phyloP scores from a whole-genome alignment of 352 stramenopile genomes.

The Phytophthora constricta region DNA sequence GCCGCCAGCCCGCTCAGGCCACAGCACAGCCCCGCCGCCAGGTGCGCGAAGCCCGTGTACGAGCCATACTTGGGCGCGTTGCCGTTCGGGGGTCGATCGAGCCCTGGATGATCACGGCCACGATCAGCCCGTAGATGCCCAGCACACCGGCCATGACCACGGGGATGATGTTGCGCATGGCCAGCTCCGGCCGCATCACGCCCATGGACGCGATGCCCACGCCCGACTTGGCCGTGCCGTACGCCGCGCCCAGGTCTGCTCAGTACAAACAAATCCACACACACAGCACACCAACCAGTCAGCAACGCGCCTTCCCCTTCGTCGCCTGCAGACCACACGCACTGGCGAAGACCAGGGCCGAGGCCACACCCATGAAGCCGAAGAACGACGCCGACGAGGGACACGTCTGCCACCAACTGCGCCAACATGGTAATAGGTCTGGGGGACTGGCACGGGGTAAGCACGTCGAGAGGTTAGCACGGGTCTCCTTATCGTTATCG shows the following conservation, averaged over 20 bases:
- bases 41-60: slow-evolving; percentile 95
- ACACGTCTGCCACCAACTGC: slow-evolving; percentile 92
- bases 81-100: slow-evolving; percentile 85
- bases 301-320: too few relatives aligned
- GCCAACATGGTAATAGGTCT: slow-evolving; percentile 42
- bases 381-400: slow-evolving; percentile 99
- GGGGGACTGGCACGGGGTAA: too few relatives aligned
- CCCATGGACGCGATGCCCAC: slow-evolving; percentile 97
- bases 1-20: slow-evolving; percentile 93
- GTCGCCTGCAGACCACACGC: slow-evolving; percentile 15
- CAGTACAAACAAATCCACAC: slow-evolving; percentile 3
- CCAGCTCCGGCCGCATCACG: slow-evolving; percentile 95
- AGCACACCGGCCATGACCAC: slow-evolving; percentile 99
- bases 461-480: too few relatives aligned
- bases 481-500: too few relatives aligned
- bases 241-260: slow-evolving; percentile 95
- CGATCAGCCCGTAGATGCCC: slow-evolving; percentile 97
- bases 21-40: slow-evolving; percentile 95
- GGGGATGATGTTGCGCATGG: slow-evolving; percentile 99
- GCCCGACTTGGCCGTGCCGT: slow-evolving; percentile 97
- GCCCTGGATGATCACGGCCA: slow-evolving; percentile 94
- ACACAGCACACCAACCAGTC: neutral
- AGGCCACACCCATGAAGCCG: slow-evolving; percentile 99
- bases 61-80: slow-evolving; percentile 88
- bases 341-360: slow-evolving; percentile 84